phyloP scores from a whole-genome alignment of 352 stramenopile genomes.

The Globisporangium emineosum region DNA sequence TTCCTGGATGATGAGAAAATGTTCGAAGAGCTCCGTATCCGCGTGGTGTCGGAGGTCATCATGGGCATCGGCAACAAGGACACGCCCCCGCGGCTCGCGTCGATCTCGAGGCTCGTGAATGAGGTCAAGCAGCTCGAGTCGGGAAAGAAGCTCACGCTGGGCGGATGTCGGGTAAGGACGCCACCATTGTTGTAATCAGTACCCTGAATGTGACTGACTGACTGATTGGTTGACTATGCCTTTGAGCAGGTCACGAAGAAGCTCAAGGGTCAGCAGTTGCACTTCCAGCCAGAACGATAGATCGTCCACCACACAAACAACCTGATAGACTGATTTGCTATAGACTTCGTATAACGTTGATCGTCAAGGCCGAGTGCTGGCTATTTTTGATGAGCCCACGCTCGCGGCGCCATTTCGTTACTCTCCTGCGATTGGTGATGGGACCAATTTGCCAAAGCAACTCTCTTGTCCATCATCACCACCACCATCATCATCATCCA shows the following conservation, averaged over 20 bases:
- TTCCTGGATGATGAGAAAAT: conserved; percentile 46
- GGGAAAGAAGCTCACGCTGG: conserved; percentile 70
- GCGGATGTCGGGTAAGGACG: conserved; percentile 52
- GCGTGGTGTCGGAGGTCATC: conserved; percentile 56
- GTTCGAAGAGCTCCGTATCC: conserved; percentile 70
- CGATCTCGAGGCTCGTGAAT: conserved; percentile 36
- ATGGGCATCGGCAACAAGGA: conserved; percentile 51
- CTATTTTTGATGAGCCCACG: conserved; percentile 3
- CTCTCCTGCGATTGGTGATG: too few species aligned
- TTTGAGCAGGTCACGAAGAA: conserved; percentile 29
- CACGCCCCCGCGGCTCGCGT: conserved; percentile 54
- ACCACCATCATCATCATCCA: too few species aligned
- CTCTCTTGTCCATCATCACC: too few species aligned
- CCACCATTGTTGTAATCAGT: background rate
- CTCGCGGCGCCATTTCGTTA: background rate
- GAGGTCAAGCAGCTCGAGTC: conserved; percentile 45
- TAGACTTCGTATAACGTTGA: background rate
- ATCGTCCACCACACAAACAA: background rate
- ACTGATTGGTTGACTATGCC: background rate
- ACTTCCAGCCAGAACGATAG: conserved; percentile 35
- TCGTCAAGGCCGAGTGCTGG: background rate
- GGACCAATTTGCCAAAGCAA: too few species aligned
- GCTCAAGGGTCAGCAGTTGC: conserved; percentile 27
- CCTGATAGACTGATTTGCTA: background rate
- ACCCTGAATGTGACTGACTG: background rate